Base-by-base conservation (phyloP, 371 early-diverging fungal species). In the Umbelopsis sp. region DNA sequence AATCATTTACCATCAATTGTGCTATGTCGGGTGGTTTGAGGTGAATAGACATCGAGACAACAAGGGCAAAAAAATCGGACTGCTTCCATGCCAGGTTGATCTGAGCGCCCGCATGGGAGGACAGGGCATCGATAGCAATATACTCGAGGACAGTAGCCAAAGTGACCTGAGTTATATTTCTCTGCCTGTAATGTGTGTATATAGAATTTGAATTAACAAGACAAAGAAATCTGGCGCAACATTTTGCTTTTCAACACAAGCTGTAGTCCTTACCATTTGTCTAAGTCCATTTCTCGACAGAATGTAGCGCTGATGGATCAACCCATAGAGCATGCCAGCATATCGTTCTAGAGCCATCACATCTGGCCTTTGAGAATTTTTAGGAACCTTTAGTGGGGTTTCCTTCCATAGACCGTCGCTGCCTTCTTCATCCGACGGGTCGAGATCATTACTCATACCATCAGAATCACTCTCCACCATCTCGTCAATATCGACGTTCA, bases 11-110 rank as follows among this genome's bases (percentile, higher is more conserved):
- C 97, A 82, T 98, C 97, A 62, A 97, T 76, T 63, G 76, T 75
- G 35, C 80, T 78, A 76, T 90, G 89, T 71, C 92, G 83, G 44
- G 87, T 80, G 25, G 86, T 87, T 14, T 87, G 85, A 57, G 97
- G 93, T 37, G 83, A 80, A 82, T 97, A 99, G 46, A 97, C 78
- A 78, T 96, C 95, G 66, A 90, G 90, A 74, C 95, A 96, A 57
- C 84, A 85, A 32, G 93, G 94, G 73, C 96, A 96, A 75, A 88
- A 96, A 12, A 95, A 77, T 69, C 89, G 87, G 45, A 94, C 83
- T 25, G 79, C 78, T 53, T 83, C 85, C 69, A 86, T 78, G 45
- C 89, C 75, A 32, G 86, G 84, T 32, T 75, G 69, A 72, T 97
- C 96, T 52, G 86, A 87, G 50, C 93, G 83, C 3, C 97, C 97